Base-by-base conservation (phyloP, 352 stramenopile species). In the Phytophthora nicotianae region DNA sequence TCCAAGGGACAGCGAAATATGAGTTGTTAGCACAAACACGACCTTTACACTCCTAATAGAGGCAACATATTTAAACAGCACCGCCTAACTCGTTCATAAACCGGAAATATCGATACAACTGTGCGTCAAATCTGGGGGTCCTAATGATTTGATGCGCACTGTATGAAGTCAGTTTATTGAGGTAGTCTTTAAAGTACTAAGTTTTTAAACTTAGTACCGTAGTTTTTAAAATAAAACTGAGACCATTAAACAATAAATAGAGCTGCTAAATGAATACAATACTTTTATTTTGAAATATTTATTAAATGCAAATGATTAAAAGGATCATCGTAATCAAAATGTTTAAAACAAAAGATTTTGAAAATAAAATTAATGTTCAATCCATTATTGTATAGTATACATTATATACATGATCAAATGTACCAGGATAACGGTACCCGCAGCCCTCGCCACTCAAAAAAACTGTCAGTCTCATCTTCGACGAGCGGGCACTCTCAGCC, bases 381-480 rank as follows among this genome's bases (percentile, higher is more conserved):
- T n/a, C n/a, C n/a, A n/a, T n/a, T n/a, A n/a, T 7, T 29, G 24
- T 29, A 29, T 0, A 0, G 24, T 29, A 29, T 7, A 4, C 24
- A 29, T 7, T 29, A 29, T 8, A 29, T 29, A 29, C 4, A 29
- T 8, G 7, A 0, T 29, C 7, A 5, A 20, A 19, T n/a, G 38
- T 58, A 50, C 50, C 50, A 43, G 10, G 19, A 24, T 32, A 8
- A 26, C 37, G 50, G 50, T 57, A 57, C 50, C n/a, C 10, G 9
- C 35, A 5, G 52, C 27, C n/a, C 42, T 6, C 17, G 50, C 50
- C 62, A 72, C 40, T 56, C 63, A 70, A 46, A 62, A 32, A 10
- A 14, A 5, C 0, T 35, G n/a, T 41, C 50, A 52, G 42, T 57
- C 32, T 59, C 42, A 57, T 26, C 45, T 42, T 20, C 26, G 26